Evolutionary conservation across 768 basidiomycete genomes (phyloP).

Genomic region (Pisolithus tinctorius): DNA sequence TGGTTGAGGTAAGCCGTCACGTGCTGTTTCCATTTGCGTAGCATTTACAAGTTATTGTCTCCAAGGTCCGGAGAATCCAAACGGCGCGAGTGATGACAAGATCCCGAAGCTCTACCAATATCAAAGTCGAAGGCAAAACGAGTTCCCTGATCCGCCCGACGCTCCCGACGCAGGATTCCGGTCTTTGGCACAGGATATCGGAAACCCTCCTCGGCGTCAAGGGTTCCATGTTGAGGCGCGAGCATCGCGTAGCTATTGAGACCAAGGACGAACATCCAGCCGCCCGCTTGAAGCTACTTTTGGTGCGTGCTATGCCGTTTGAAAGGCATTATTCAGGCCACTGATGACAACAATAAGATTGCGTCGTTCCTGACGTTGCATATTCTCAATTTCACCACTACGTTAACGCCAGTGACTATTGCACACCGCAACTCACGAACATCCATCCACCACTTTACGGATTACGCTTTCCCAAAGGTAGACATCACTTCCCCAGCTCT

Average conservation of each 20-base stretch:
- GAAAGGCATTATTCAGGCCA: background rate
- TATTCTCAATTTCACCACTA: slow-evolving; percentile 87
- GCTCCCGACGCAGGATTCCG: slow-evolving; percentile 11
- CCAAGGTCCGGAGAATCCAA: slow-evolving; percentile 65
- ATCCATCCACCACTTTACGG: slow-evolving; percentile 8
- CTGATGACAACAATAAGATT: slow-evolving; percentile 40
- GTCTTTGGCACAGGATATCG: slow-evolving; percentile 21
- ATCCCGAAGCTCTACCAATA: slow-evolving; percentile 27
- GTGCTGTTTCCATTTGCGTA: slow-evolving; percentile 5
- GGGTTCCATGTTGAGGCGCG: slow-evolving; percentile 39
- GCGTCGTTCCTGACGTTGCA: slow-evolving; percentile 88
- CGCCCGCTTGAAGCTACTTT: slow-evolving; percentile 79
- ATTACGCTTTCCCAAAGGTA: slow-evolving; percentile 40
- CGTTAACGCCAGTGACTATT: slow-evolving; percentile 66
- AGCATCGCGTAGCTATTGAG: slow-evolving; percentile 34
- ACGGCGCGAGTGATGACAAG: slow-evolving; percentile 46
- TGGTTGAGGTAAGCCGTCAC: slow-evolving; percentile 73
- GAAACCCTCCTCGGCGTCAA: slow-evolving; percentile 39
- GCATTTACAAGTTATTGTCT: background rate
- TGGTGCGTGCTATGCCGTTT: slow-evolving; percentile 41
- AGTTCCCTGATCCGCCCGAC: slow-evolving; percentile 23
- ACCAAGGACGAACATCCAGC: slow-evolving; percentile 72
- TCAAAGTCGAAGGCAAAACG: slow-evolving; percentile 24
- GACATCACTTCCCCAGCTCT: slow-evolving; percentile 64
- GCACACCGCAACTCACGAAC: slow-evolving; percentile 33